A percentile compares a stretch with the other conserved stretches of the same genome.
These are phyloP conservation scores for Rugonectria rugulosa DNA, from an alignment of 2,329 filamentous ascomycete genomes.

Conservation along the genomic window DNA sequence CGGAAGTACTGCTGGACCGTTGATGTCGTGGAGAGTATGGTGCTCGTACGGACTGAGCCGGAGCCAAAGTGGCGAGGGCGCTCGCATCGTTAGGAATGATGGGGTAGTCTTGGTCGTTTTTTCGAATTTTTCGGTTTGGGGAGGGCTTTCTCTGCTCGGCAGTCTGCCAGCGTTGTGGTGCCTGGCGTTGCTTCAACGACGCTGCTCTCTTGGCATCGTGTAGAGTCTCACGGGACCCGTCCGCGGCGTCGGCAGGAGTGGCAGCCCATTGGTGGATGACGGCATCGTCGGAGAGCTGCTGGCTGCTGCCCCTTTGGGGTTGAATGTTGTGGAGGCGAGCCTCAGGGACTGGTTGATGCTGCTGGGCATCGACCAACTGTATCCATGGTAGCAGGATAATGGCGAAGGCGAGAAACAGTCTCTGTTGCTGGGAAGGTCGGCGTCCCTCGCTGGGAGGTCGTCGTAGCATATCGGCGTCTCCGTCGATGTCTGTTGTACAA, in stretches of 20 bases:
- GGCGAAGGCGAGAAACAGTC: constrained; percentile 62
- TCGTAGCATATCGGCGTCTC: constrained; percentile 62
- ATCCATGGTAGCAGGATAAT: constrained; percentile 65
- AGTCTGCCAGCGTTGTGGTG: constrained; percentile 30
- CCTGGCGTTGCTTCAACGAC: constrained; percentile 37
- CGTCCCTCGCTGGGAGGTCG: constrained; percentile 67
- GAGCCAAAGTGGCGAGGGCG: constrained; percentile 98
- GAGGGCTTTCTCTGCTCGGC: constrained; percentile 26
- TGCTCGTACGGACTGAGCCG: constrained; percentile 95
- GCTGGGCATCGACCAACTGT: constrained; percentile 67
- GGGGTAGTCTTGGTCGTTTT: constrained; percentile 41
- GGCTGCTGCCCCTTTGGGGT: constrained; percentile 36
- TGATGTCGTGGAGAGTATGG: constrained; percentile 73
- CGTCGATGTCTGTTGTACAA: constrained; percentile 19
- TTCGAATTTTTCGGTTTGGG: constrained; percentile 43
- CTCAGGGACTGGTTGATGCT: constrained; percentile 53
- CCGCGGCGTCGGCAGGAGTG: constrained; percentile 40
- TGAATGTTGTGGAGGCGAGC: constrained; percentile 29
- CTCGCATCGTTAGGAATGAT: constrained; percentile 75
- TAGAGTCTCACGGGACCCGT: constrained; percentile 38
- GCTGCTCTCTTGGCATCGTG: constrained; percentile 37
- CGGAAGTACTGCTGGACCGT: constrained; percentile 62
- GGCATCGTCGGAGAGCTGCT: constrained; percentile 39
- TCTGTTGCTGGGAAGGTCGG: constrained; percentile 55
- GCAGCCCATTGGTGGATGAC: constrained; percentile 41